Percentiles rank a stretch among this genome's conserved stretches.
These are phyloP conservation scores for Lentinula lateritia DNA, from an alignment of 768 basidiomycete genomes.

Conservation along the genomic window DNA sequence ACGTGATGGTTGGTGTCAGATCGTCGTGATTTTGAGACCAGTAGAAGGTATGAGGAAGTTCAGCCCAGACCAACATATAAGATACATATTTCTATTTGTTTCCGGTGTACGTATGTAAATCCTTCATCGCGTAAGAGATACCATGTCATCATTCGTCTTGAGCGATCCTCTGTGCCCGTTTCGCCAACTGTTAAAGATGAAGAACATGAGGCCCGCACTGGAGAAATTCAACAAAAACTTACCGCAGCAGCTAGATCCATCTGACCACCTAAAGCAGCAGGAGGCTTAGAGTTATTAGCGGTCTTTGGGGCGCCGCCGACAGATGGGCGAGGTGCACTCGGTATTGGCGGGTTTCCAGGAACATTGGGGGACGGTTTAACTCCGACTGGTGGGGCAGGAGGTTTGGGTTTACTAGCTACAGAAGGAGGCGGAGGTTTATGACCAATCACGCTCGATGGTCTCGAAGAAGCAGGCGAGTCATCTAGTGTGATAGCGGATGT, in stretches of 20 bases:
- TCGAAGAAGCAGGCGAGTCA: constrained; percentile 38
- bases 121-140: background rate
- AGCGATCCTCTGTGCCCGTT: constrained; percentile 63
- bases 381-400: constrained; percentile 37
- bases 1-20: too few relatives aligned
- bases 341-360: constrained; percentile 39
- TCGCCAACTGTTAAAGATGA: constrained; percentile 54
- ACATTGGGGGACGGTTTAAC: constrained; percentile 32
- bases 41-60: too few relatives aligned
- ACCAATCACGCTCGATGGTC: constrained; percentile 45
- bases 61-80: too few relatives aligned
- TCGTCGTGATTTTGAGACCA: too few relatives aligned
- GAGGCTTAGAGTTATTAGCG: constrained; percentile 34
- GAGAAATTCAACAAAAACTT: constrained; percentile 24
- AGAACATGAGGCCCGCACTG: background rate
- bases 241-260: constrained; percentile 83
- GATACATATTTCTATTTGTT: too few relatives aligned
- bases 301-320: constrained; percentile 30
- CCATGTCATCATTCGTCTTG: constrained; percentile 31
- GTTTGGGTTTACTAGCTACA: constrained; percentile 60
- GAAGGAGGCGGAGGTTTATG: constrained; percentile 50
- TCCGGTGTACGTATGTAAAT: background rate
- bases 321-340: constrained; percentile 30
- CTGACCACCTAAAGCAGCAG: constrained; percentile 49
- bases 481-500: constrained; percentile 28